These are phyloP conservation scores for Trichoderma atrobrunneum DNA, from an alignment of 2,329 filamentous ascomycete genomes.

Conservation along the genomic window DNA sequence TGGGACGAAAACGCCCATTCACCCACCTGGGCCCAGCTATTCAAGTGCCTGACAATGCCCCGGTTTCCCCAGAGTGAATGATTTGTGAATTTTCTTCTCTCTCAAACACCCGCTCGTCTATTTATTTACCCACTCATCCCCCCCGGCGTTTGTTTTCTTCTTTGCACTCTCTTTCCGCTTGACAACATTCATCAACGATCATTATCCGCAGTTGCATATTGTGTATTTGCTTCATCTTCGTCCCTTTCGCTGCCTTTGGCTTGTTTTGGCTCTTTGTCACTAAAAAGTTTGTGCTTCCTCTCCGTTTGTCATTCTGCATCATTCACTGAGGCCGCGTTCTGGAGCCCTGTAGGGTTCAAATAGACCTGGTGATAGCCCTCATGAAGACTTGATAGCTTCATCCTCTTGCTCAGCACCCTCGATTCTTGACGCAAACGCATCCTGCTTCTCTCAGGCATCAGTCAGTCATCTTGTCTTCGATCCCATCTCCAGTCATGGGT, in stretches of 20 bases:
- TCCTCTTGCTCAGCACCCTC: not conserved
- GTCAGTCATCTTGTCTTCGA: not conserved
- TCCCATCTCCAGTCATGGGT: not conserved
- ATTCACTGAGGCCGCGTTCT: not conserved
- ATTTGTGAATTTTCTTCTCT: not conserved
- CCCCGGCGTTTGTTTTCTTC: not conserved
- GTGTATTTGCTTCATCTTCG: not conserved
- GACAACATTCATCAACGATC: not conserved
- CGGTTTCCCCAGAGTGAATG: not conserved
- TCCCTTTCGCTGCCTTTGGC: not conserved
- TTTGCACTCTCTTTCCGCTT: not conserved
- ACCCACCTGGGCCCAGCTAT: not conserved
- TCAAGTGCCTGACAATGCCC: not conserved
- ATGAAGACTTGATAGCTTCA: not conserved
- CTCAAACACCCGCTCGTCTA: not conserved
- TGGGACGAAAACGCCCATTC: constrained; percentile 1
- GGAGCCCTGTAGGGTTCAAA: not conserved
- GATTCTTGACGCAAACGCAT: not conserved
- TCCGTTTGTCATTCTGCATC: not conserved
- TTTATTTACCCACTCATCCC: not conserved
- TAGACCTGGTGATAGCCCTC: not conserved
- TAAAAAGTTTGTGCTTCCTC: not conserved
- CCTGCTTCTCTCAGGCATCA: not conserved
- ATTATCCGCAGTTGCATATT: not conserved
- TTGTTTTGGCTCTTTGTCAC: constrained; percentile 10